These are phyloP conservation scores for Crotalaria pallida DNA, from an alignment of 306 rosid genomes.

Conservation along the genomic window DNA sequence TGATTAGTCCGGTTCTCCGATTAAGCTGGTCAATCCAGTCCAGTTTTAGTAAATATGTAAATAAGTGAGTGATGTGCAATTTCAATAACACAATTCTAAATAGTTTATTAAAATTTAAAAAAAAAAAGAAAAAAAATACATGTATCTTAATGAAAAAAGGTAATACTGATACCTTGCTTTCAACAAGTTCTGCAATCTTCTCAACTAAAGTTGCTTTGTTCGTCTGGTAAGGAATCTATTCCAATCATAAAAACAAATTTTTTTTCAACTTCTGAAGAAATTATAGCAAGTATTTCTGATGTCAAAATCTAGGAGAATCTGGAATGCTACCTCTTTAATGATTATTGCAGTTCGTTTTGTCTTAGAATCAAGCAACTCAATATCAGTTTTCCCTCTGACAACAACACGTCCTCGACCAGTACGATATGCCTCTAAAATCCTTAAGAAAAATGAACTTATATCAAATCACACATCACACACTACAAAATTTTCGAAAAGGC, in stretches of 20 bases:
- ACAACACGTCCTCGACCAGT: slow-evolving; percentile 81
- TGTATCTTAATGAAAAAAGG: background rate
- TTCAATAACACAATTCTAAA: background rate
- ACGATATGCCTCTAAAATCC: slow-evolving; percentile 93
- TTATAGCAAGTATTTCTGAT: slow-evolving; percentile 10
- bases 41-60: too few relatives aligned
- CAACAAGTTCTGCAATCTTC: slow-evolving; percentile 97
- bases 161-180: slow-evolving; percentile 68
- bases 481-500: background rate
- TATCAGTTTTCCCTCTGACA: slow-evolving; percentile 90
- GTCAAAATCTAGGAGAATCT: slow-evolving; percentile 9
- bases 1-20: too few relatives aligned
- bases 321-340: slow-evolving; percentile 65
- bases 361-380: slow-evolving; percentile 83
- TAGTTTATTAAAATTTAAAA: background rate
- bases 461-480: slow-evolving; percentile 4
- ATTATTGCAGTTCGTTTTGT: slow-evolving; percentile 72
- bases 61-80: background rate
- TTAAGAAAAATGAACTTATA: slow-evolving; percentile 35
- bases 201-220: slow-evolving; percentile 85
- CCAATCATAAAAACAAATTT: slow-evolving; percentile 24
- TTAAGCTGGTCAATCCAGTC: too few relatives aligned
- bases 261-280: background rate
- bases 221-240: slow-evolving; percentile 90
- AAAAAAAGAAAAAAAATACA: background rate